Percentiles rank a stretch among this genome's conserved stretches.
phyloP scores from a whole-genome alignment of 192 early-diverging fungal species.

The Backusella macrospora region DNA sequence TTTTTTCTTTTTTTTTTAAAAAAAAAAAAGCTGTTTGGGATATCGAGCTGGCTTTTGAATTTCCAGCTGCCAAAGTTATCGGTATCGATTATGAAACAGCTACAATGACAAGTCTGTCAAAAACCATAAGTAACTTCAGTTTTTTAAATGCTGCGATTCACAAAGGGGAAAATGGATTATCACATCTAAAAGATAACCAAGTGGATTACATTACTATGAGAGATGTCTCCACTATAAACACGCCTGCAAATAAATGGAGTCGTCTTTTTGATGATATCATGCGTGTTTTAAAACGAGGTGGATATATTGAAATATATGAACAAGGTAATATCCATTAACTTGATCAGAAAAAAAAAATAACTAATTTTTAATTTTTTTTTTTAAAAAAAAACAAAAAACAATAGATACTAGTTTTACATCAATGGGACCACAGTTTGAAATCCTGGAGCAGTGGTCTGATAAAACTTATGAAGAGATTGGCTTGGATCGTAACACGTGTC shows the following conservation, averaged over 20 bases:
- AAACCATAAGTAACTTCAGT: neutral
- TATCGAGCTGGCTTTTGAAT: conserved; percentile 5
- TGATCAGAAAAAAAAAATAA: too few species aligned
- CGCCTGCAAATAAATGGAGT: neutral
- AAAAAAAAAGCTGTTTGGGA: conserved; percentile 4
- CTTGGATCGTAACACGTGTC: neutral
- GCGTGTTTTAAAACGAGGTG: neutral
- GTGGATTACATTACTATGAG: neutral
- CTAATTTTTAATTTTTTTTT: too few species aligned
- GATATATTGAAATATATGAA: neutral
- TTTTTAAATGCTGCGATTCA: neutral
- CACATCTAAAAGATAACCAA: neutral
- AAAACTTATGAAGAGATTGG: neutral
- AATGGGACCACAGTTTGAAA: neutral
- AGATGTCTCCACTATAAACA: neutral
- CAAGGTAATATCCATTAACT: neutral
- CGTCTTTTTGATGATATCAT: neutral
- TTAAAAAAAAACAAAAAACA: too few species aligned
- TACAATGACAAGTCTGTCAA: neutral
- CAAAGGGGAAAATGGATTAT: neutral
- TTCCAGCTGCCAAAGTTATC: neutral
- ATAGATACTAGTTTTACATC: neutral
- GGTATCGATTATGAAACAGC: neutral
- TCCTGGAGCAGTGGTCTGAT: neutral
- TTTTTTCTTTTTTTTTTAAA: neutral